Evolutionary conservation across 1,284 basidiomycete genomes (phyloP).

Genomic region (Trichosporon sp.): DNA sequence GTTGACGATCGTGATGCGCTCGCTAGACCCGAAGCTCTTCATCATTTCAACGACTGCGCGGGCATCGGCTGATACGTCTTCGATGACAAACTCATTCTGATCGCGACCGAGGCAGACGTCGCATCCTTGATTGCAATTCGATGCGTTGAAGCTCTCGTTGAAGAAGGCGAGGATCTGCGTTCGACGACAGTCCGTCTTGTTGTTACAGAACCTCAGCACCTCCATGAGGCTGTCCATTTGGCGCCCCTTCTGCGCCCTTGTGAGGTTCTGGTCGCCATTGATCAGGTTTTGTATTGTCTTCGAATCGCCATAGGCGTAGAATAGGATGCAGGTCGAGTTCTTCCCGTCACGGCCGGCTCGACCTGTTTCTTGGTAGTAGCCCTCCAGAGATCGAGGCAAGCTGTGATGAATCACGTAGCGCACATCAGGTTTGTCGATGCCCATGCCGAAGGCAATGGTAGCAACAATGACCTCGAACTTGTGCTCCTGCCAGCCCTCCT

Average conservation of each 20-base stretch:
- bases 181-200: constrained; percentile 80
- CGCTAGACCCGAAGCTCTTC: constrained; percentile 21
- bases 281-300: constrained; percentile 55
- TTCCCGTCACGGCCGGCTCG: constrained; percentile 74
- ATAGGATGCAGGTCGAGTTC: constrained; percentile 60
- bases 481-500: constrained; percentile 70
- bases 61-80: constrained; percentile 40
- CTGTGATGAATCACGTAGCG: constrained; percentile 68
- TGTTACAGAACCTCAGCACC: constrained; percentile 70
- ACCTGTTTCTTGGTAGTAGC: constrained; percentile 79
- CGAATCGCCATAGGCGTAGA: constrained; percentile 56
- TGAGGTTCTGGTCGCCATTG: constrained; percentile 51
- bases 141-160: constrained; percentile 45
- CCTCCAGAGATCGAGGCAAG: constrained; percentile 64
- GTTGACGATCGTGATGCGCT: constrained; percentile 39
- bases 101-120: constrained; percentile 44
- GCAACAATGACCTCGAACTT: constrained; percentile 80
- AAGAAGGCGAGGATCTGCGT: constrained; percentile 63
- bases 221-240: constrained; percentile 56
- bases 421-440: constrained; percentile 81
- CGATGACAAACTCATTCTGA: constrained; percentile 23
- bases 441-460: constrained; percentile 97
- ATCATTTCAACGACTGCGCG: constrained; percentile 36
- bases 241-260: constrained; percentile 56
- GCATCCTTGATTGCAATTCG: constrained; percentile 43